phyloP scores from a whole-genome alignment of 2,329 filamentous ascomycete genomes.

The Colletotrichum siamense region DNA sequence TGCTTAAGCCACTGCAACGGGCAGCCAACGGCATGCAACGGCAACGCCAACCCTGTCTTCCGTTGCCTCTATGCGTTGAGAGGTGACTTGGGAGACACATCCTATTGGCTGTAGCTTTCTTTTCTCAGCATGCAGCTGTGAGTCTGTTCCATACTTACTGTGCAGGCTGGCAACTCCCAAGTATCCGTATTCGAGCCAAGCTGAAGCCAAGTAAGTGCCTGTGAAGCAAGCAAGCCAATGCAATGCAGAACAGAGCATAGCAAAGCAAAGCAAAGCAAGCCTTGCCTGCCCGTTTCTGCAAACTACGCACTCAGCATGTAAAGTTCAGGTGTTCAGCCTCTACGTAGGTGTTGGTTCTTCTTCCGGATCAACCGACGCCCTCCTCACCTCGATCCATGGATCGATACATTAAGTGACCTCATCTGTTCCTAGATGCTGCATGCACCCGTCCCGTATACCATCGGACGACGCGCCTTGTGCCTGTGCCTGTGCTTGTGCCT shows the following conservation, averaged over 20 bases:
- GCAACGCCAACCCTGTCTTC: background rate
- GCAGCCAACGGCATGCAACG: background rate
- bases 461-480: background rate
- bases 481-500: background rate
- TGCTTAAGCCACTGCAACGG: background rate
- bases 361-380: background rate
- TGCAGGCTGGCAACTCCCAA: background rate
- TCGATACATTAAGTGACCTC: background rate
- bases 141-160: background rate
- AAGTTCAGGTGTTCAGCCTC: background rate
- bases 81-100: background rate
- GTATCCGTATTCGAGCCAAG: background rate
- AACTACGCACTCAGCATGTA: background rate
- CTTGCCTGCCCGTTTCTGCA: background rate
- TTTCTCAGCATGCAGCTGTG: background rate
- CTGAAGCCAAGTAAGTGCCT: background rate
- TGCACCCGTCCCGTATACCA: background rate
- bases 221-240: background rate
- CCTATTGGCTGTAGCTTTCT: conserved; percentile 1
- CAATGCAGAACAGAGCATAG: background rate
- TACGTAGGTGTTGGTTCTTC: background rate
- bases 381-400: background rate
- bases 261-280: background rate
- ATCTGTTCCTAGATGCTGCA: background rate
- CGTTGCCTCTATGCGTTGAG: background rate